Percentiles rank a stretch among this genome's conserved stretches.
These are phyloP conservation scores for Grigorovia transvaalensis DNA, from an alignment of 805 yeast species.

Conservation along the genomic window DNA sequence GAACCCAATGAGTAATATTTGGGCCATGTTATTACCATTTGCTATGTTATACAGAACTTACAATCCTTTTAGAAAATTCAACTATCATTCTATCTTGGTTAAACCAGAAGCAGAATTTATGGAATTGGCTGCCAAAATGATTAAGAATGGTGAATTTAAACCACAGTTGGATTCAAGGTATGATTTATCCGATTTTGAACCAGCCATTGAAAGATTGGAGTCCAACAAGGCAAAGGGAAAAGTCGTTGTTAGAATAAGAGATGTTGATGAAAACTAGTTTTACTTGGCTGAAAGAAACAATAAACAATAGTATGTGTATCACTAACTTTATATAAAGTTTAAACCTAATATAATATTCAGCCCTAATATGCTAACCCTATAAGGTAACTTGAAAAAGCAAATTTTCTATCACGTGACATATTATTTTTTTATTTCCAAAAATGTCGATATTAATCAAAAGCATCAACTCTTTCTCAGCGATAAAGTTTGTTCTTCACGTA, in stretches of 20 bases:
- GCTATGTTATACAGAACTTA: conserved; percentile 9
- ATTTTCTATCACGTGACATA: no score
- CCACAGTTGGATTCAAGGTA: conserved; percentile 46
- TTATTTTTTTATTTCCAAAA: no score
- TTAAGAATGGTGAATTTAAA: conserved; percentile 26
- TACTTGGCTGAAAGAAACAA: background rate
- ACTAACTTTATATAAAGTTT: no score
- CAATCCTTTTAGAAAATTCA: conserved; percentile 23
- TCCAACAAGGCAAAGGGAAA: conserved; percentile 52
- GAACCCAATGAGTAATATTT: conserved; percentile 3
- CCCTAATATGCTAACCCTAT: no score
- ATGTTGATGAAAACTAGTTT: background rate
- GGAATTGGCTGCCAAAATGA: conserved; percentile 17
- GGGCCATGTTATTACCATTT: conserved; percentile 4
- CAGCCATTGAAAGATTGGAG: conserved; percentile 41
- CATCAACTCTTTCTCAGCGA: background rate
- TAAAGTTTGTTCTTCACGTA: no score
- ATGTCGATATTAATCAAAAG: background rate
- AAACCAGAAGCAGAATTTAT: conserved; percentile 7
- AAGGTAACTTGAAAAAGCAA: no score
- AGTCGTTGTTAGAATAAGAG: conserved; percentile 31
- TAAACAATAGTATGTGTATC: no score
- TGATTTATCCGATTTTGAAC: conserved; percentile 37
- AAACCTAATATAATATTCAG: background rate
- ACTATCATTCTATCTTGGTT: conserved; percentile 19